These are phyloP conservation scores for Goffeauzyma gilvescens DNA, from an alignment of 768 basidiomycete species.

Conservation along the genomic window DNA sequence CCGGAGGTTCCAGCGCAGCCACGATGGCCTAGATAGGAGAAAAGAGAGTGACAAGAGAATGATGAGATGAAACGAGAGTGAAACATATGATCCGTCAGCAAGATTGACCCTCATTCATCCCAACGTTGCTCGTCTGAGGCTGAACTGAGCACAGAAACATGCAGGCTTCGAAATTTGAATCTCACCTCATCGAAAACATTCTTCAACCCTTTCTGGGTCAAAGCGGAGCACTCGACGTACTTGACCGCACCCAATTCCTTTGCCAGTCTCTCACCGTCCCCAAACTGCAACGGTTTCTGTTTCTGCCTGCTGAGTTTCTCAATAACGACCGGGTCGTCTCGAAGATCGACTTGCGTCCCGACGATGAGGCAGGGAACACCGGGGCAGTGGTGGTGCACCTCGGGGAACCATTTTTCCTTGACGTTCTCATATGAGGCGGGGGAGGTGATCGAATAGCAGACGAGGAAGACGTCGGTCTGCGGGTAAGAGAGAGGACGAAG, in stretches of 20 bases:
- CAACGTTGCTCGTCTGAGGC: no score
- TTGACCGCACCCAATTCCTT: slow-evolving; percentile 94
- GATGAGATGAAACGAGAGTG: neutral
- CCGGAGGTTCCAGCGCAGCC: slow-evolving; percentile 91
- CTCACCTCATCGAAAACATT: slow-evolving; percentile 98
- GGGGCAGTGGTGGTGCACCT: slow-evolving; percentile 98
- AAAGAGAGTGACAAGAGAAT: slow-evolving; percentile 9
- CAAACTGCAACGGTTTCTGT: slow-evolving; percentile 71
- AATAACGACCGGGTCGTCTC: slow-evolving; percentile 77
- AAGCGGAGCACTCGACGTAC: slow-evolving; percentile 95
- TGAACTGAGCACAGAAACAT: no score
- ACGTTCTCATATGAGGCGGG: slow-evolving; percentile 99
- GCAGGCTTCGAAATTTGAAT: no score
- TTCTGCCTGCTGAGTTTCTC: slow-evolving; percentile 94
- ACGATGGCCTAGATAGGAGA: slow-evolving; percentile 61
- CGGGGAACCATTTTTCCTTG: slow-evolving; percentile 99
- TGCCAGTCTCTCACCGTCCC: slow-evolving; percentile 86
- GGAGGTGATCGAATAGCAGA: slow-evolving; percentile 97
- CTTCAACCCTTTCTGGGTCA: slow-evolving; percentile 99
- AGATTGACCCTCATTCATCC: no score
- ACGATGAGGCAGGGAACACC: slow-evolving; percentile 98
- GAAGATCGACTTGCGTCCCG: slow-evolving; percentile 90
- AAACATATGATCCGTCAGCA: neutral
- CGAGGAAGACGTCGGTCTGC: slow-evolving; percentile 97
- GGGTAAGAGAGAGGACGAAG: slow-evolving; percentile 98